These are phyloP conservation scores for Irpex sp. DNA, from an alignment of 1,284 basidiomycete genomes.

Conservation along the genomic window DNA sequence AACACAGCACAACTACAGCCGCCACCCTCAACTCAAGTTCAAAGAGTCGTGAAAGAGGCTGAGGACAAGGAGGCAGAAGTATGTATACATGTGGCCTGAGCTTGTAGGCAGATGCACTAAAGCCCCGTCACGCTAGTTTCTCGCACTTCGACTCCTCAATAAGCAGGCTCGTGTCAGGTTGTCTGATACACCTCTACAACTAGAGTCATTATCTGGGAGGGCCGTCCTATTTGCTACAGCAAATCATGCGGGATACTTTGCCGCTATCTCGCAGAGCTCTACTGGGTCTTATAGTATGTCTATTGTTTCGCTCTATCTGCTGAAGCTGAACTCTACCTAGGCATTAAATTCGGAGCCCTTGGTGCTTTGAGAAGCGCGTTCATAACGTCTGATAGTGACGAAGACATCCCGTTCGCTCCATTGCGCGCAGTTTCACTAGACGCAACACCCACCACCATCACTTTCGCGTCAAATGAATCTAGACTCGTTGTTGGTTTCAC, in stretches of 20 bases:
- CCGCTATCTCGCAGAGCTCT: constrained; percentile 43
- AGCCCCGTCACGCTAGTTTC: constrained; percentile 32
- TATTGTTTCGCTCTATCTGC: not conserved
- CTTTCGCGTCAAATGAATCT: constrained; percentile 55
- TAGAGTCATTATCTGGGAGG: constrained; percentile 37
- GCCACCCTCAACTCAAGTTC: constrained; percentile 26
- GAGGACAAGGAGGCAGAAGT: constrained; percentile 44
- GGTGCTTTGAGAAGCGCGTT: constrained; percentile 51
- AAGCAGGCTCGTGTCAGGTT: constrained; percentile 61
- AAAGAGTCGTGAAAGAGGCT: constrained; percentile 31
- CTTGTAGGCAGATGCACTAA: not conserved
- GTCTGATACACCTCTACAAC: constrained; percentile 46
- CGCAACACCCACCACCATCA: constrained; percentile 46
- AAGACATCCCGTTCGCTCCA: constrained; percentile 40
- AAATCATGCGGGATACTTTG: constrained; percentile 64
- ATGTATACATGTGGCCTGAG: constrained; percentile 14
- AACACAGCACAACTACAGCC: constrained; percentile 38
- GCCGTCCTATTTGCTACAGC: constrained; percentile 50
- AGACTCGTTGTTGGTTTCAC: constrained; percentile 56
- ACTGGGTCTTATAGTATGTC: constrained; percentile 34
- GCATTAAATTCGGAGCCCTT: constrained; percentile 54
- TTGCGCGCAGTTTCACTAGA: constrained; percentile 44
- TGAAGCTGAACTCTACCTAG: constrained; percentile 30
- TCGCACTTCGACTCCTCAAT: constrained; percentile 45
- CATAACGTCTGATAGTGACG: constrained; percentile 31